Base-by-base conservation (phyloP, 169 alveolate genomes). In the Plasmodium yoelii region DNA sequence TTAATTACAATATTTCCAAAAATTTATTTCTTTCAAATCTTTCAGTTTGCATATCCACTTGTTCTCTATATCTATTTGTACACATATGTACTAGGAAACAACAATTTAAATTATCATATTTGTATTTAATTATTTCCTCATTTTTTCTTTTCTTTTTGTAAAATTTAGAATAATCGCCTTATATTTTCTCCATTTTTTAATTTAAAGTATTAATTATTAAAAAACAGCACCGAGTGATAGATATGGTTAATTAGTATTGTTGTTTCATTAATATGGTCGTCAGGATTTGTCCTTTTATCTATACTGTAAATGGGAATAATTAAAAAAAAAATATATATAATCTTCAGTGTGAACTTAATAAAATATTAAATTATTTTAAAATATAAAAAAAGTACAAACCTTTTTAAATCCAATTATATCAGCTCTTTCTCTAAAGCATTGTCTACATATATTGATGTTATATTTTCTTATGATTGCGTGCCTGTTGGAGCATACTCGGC, bases 361-460 rank as follows among this genome's bases (percentile, higher is more conserved):
- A 68, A 13, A 69, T 24, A 51, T 15, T 46, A 47, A 34, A 26
- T 24, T 42, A 47, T 8, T 22, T 22, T 42, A 2, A 46, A 60
- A 28, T 13, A 87, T 53, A 68, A 53, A 24, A 26, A 59, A 24
- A 9, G n/a, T 64, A 56, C 80, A 34, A 34, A 93, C 96, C 93
- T 97, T 97, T 93, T 92, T 92, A 95, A 98, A 98, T 56, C 99
- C 99, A 73, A 98, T 98, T 64, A 95, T 95, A 87, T 95, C 94
- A 73, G 99, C 99, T 73, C 99, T 95, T 94, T 98, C 99, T 90
- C 99, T 95, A 98, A 98, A 98, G 96, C 99, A 98, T 95, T 98
- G 99, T 93, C 99, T 98, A 97, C 99, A 98, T 90, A 98, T 96
- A 94, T 94, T 95, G 86, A 98, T 93, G 87, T 97, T 98, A 96